Base-by-base conservation (phyloP, 768 basidiomycete genomes). In the Amanita phalloides region DNA sequence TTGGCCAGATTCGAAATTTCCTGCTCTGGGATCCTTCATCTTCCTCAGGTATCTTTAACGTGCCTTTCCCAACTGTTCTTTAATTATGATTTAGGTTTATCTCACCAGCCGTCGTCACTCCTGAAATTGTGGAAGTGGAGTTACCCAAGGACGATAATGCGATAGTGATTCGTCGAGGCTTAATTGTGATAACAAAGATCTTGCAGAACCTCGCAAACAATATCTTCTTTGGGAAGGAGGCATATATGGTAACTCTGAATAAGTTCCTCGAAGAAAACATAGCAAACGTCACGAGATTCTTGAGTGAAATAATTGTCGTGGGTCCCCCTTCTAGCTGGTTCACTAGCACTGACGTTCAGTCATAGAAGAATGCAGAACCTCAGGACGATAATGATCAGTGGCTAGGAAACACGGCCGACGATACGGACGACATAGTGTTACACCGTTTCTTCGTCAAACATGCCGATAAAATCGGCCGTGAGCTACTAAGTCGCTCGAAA, bases 181-280 rank as follows among this genome's bases (percentile, higher is more conserved):
- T 95, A 11, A 84, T 89, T 74, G 71, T 88, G 44, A 85, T 96
- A 56, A 88, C 90, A 41, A 96, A 94, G 68, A 82, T 94, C 52
- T 83, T 96, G 43, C 92, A 95, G 66, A 93, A 90, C 60, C 68
- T 96, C 28, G 92, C 92, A 17, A 97, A 96, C 68, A 95, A 96
- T 58, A 85, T 94, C 45, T 82, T 90, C 60, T 95, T 95, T 58
- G 90, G 87, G 9, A 93, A 93, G 64, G 92, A 95, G 59, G 78
- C 81, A 3, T 83, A 90, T 59, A 91, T 93, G 88, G 79, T 79
- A 26, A 72, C 77, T 32, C 64, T 94, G 53, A 94, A 94, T 62
- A 71, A 75, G 10, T 92, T 92, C 67, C 66, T 90, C 26, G 71
- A 73, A 53, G 74, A 70, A 8, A 86, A 89, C 48, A 86, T 90